Base-by-base conservation (phyloP, 1,284 basidiomycete genomes). In the Moniliella sp. region DNA sequence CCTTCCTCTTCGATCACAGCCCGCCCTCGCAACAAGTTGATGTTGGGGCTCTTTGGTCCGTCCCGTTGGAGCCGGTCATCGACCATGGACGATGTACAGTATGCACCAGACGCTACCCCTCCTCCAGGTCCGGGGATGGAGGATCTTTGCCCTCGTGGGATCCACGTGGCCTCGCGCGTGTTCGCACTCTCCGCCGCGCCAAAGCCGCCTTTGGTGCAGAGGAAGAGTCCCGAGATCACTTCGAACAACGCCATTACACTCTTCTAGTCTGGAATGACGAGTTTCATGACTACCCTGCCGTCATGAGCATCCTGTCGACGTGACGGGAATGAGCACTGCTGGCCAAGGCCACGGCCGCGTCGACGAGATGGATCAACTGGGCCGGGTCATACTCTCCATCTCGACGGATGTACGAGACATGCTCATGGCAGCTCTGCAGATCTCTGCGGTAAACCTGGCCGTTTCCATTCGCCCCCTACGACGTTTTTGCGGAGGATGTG, bases 261-360 rank as follows among this genome's bases (percentile, higher is more conserved):
- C 70, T 94, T 33, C 67, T 91, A 12, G 64, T 94, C 2, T 94
- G 84, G 84, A 86, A 91, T 61, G 88, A 94, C 63, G 91, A 99
- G 61, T 88, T 84, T 48, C 91, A 94, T 61, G 84, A 81, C 2
- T 80, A 79, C 48, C 75, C 77, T 32, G 83, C 94, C 53, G 75
- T 93, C 35, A 77, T 78, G 34, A 72, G 77, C 42, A 78, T 42
- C 15, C 45, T 54, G 46, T 39, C n/a, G 49, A 52, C 17, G 51
- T 46, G 4, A 46, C 46, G 1, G 39, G 39, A 1, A 14, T 25
- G 15, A 32, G 71, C 86, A 15, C 25, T 15, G 23, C 56, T 19
- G 30, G 27, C 19, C 32, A 37, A 30, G 78, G 78, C 0, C 62
- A 68, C 4, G 70, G 69, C 3, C 65, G 77, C 19, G 75, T 72